Evolutionary conservation across 2,329 filamentous ascomycete species (phyloP), one percentile per base, ranked within the genome.

Genomic region (Huntiella abstrusa): DNA sequence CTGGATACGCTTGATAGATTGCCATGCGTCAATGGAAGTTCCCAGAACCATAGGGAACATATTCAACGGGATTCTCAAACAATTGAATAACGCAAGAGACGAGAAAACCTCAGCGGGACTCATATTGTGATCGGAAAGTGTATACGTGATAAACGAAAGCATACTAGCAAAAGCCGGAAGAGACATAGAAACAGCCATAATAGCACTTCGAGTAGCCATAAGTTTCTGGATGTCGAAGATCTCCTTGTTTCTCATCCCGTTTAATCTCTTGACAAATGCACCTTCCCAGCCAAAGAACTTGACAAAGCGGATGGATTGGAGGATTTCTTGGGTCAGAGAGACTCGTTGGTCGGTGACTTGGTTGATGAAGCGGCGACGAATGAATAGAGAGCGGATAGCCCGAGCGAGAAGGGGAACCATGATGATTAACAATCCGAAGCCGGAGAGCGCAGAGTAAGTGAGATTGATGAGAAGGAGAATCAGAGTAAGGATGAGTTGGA

Each of bases 221-320:
- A 96, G 64, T 11, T 85, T 65, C 58, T 94, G 87, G 49, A 96
- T 86, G n/a, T 80, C 75, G 48, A 70, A 65, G 51, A 96, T 86
- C 60, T 96, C 88, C 50, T 71, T 71, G 45, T 68, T 69, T 49
- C 88, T 75, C 51, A 93, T 81, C 17, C 77, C 70, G 43, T 75
- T 74, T 12, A 95, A 69, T 11, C 86, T 77, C 43, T 77, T 69
- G 10, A 95, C 65, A 57, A 96, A 95, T 33, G 83, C 81, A 49
- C 73, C 80, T 59, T 96, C 88, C 88, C 88, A 96, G 5, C 86
- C 87, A 58, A 95, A 96, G 60, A 77, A 95, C 60, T 96, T 96
- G 62, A 96, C 88, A 56, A 96, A 95, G 19, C 87, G 75, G 17
- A 95, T 87, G 0, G 85, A 83, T 54, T 86, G 80, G 11, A 96